Evolutionary conservation across 108 stramenopile species (phyloP), one percentile per base, ranked within the genome.

Genomic region (Stephanodiscus triporus): DNA sequence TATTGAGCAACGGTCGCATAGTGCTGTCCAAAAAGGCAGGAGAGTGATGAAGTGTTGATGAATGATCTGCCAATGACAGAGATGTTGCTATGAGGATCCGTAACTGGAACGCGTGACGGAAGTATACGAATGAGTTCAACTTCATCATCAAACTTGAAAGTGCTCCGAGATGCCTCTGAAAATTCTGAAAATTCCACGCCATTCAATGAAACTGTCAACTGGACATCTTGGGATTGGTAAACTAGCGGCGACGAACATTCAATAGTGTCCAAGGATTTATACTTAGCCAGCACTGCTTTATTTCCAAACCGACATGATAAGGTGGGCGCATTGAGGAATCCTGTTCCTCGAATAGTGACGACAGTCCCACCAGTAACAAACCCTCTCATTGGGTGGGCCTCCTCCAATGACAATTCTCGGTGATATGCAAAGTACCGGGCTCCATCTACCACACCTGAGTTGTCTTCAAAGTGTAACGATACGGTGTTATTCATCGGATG

Each of bases 241-340:
- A 62, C 72, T 17, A 62, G 34, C 38, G 84, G 84, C 10, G 84
- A 29, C 9, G 29, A 2, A 17, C 84, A 84, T 56, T 70, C 61
- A 55, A 84, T 55, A n/a, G 68, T 42, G 34, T 71, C 66, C 0
- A 54, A 11, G 37, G 78, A 70, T 19, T 77, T 29, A 23, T 77
- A 81, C 24, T 54, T 60, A 9, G 84, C 84, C 4, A 47, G n/a
- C 4, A 73, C 66, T 40, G 9, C 13, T 13, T 4, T 56, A 9
- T 36, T 56, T 22, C 75, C 84, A 74, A 85, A 85, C 42, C 58
- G 66, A 65, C 84, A 85, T 3, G 55, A 50, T 24, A 85, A 45
- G 22, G 57, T 63, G 5, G 76, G 53, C n/a, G 59, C 63, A 27
- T 81, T 54, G 29, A 85, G 42, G 26, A 85, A 81, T 34, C 72